These are phyloP conservation scores for Arthrocladium fulminans DNA, from an alignment of 2,329 filamentous ascomycete species.

Conservation along the genomic window DNA sequence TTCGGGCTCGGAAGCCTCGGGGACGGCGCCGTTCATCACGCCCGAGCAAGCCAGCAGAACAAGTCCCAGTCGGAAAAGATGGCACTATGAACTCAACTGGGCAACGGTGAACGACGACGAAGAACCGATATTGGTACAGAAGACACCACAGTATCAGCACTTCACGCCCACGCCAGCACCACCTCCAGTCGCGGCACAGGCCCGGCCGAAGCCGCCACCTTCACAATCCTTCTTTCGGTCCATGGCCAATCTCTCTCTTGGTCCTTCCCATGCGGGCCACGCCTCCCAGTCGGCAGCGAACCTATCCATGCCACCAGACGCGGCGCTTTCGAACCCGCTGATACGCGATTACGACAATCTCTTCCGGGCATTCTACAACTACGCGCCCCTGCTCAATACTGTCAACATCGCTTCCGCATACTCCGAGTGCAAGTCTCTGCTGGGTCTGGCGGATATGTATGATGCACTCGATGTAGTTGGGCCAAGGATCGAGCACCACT, in stretches of 20 bases:
- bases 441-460: constrained; percentile 87
- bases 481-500: constrained; percentile 82
- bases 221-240: constrained; percentile 72
- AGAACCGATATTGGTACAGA: constrained; percentile 67
- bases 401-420: constrained; percentile 89
- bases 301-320: constrained; percentile 43
- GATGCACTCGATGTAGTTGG: constrained; percentile 82
- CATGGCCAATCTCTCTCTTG: constrained; percentile 64
- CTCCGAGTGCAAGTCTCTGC: constrained; percentile 82
- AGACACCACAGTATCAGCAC: constrained; percentile 16
- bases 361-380: constrained; percentile 93
- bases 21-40: constrained; percentile 27
- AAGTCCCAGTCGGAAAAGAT: constrained; percentile 50
- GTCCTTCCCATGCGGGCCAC: constrained; percentile 24
- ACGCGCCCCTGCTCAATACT: constrained; percentile 68
- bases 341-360: constrained; percentile 92
- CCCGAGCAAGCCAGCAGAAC: constrained; percentile 14
- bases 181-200: constrained; percentile 40
- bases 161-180: constrained; percentile 18
- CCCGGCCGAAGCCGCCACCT: constrained; percentile 53
- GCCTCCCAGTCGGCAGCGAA: constrained; percentile 46
- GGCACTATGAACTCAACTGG: constrained; percentile 82
- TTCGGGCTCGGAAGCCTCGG: constrained; percentile 29
- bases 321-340: constrained; percentile 59
- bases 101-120: constrained; percentile 60